Conservation (phyloP, 331 rosid species). For the Dryas integrifolia region DNA sequence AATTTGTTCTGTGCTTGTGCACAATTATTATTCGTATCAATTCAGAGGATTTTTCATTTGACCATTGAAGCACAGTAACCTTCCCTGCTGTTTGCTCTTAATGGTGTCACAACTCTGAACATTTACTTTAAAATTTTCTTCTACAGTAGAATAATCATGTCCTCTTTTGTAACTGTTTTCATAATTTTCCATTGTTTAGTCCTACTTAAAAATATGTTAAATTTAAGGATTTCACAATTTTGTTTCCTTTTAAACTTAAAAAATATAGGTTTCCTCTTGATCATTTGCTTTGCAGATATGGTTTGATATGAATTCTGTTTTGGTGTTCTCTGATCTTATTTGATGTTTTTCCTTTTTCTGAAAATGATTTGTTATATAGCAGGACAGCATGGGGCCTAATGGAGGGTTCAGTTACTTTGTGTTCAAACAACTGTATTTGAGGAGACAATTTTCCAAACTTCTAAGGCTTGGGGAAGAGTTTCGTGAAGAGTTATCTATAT, state of each 20-base stretch:
- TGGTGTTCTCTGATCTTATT: constrained; percentile 6
- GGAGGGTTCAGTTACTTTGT: constrained; percentile 88
- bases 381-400: constrained; percentile 86
- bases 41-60: background rate
- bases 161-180: background rate
- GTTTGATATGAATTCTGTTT: constrained; percentile 8
- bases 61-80: background rate
- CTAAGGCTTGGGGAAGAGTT: constrained; percentile 96
- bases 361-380: constrained; percentile 56
- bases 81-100: background rate
- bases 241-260: background rate
- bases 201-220: background rate
- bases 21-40: background rate
- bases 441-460: constrained; percentile 77
- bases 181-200: background rate
- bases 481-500: constrained; percentile 71
- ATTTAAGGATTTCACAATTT: background rate
- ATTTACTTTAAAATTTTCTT: constrained; percentile 1
- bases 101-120: background rate
- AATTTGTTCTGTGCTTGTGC: background rate
- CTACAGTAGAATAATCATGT: background rate
- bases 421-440: constrained; percentile 62
- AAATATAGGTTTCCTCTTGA: background rate
- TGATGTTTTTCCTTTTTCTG: constrained; percentile 21
- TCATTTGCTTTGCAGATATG: constrained; percentile 2